Evolutionary conservation across 495 filamentous ascomycete genomes (phyloP).

Genomic region (Tuber melanosporum): DNA sequence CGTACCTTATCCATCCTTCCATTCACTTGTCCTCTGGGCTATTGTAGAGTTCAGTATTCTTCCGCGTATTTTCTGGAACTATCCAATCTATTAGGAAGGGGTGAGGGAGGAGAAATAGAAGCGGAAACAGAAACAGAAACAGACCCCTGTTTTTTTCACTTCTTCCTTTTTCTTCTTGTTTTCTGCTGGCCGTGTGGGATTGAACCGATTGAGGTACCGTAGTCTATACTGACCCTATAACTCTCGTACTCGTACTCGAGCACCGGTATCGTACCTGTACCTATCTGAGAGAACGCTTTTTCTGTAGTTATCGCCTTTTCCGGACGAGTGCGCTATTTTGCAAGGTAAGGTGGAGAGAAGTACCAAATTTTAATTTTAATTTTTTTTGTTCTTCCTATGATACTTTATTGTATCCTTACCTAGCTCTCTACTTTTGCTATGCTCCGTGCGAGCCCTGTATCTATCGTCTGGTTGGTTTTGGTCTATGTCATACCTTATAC

Average conservation of each 20-base stretch:
- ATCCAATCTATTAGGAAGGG: not conserved
- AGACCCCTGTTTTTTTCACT: not conserved
- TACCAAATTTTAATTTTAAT: not conserved
- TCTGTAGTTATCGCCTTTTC: slow-evolving; percentile 11
- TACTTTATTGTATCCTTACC: not conserved
- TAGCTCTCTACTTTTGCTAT: not conserved
- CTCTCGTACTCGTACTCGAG: too few species aligned
- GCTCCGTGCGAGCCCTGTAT: not conserved
- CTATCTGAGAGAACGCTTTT: not conserved
- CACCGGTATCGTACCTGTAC: not conserved
- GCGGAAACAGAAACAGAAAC: not conserved
- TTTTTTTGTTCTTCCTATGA: slow-evolving; percentile 7
- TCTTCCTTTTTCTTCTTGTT: slow-evolving; percentile 4
- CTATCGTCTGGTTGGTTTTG: not conserved
- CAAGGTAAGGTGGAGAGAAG: not conserved
- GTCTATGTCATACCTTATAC: not conserved
- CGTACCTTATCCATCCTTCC: not conserved
- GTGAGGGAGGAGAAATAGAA: not conserved
- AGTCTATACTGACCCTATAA: not conserved
- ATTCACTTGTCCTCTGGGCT: not conserved
- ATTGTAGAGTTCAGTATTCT: not conserved
- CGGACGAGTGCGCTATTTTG: slow-evolving; percentile 8
- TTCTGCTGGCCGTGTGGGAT: slow-evolving; percentile 11
- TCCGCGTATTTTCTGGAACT: not conserved
- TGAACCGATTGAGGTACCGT: not conserved